Conservation (phyloP, 208 protist genomes). For the Willaertia magna region DNA sequence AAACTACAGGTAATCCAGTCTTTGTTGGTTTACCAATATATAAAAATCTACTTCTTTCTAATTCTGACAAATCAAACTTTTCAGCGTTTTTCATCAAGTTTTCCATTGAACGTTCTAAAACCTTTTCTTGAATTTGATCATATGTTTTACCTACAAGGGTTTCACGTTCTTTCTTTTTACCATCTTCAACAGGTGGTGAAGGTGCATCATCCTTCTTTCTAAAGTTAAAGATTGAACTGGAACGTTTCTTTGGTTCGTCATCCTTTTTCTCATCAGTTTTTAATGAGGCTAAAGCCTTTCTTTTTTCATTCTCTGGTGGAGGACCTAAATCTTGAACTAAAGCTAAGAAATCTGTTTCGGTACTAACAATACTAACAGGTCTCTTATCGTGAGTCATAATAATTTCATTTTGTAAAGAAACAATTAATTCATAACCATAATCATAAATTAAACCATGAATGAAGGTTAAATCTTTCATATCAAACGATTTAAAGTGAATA, state of each 20-base stretch:
- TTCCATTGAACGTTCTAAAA: background rate
- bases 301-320: background rate
- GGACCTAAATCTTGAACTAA: constrained; percentile 14
- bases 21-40: background rate
- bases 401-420: constrained; percentile 10
- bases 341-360: constrained; percentile 8
- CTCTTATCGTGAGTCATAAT: constrained; percentile 11
- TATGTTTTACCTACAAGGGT: background rate
- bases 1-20: background rate
- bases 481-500: constrained; percentile 10
- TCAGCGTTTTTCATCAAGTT: background rate
- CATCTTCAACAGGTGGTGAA: background rate
- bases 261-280: background rate
- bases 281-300: background rate
- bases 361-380: background rate
- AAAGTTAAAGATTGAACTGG: background rate
- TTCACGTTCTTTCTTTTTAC: background rate
- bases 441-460: constrained; percentile 1
- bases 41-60: background rate
- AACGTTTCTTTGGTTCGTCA: background rate
- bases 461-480: constrained; percentile 2
- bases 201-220: background rate
- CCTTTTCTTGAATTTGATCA: background rate
- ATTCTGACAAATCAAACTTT: background rate
- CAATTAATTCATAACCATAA: constrained; percentile 10